Conservation (phyloP, 2,329 filamentous ascomycete species). For the Verticillium klebahnii region DNA sequence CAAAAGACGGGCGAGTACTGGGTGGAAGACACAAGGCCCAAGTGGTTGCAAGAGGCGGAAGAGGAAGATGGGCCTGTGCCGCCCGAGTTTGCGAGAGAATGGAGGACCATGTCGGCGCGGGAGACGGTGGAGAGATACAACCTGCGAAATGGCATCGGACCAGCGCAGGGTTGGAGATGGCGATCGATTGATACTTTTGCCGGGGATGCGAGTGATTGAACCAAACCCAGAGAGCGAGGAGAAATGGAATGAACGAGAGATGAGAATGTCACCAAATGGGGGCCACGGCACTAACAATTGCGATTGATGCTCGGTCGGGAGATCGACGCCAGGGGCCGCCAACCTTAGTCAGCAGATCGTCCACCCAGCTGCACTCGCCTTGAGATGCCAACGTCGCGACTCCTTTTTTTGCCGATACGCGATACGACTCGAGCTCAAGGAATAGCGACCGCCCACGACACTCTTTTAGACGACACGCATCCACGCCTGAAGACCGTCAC, state of each 20-base stretch:
- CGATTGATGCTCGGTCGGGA: neutral
- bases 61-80: neutral
- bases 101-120: neutral
- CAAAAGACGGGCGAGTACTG: neutral
- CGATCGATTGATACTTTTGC: neutral
- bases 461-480: conserved; percentile 8
- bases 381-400: conserved; percentile 13
- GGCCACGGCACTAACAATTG: no score
- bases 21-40: neutral
- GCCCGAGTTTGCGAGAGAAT: neutral
- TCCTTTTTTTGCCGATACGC: conserved; percentile 10
- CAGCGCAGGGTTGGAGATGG: neutral
- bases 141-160: neutral
- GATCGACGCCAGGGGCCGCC: neutral
- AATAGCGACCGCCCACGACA: conserved; percentile 6
- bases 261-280: no score
- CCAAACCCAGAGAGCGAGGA: neutral
- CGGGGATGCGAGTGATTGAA: neutral
- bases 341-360: conserved; percentile 4
- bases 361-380: neutral
- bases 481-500: neutral
- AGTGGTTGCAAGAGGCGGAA: neutral
- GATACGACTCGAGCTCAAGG: neutral
- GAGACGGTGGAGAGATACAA: neutral
- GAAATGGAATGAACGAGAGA: neutral